Conservation (phyloP, 2,329 filamentous ascomycete genomes). For the Metarhizium guizhouense region DNA sequence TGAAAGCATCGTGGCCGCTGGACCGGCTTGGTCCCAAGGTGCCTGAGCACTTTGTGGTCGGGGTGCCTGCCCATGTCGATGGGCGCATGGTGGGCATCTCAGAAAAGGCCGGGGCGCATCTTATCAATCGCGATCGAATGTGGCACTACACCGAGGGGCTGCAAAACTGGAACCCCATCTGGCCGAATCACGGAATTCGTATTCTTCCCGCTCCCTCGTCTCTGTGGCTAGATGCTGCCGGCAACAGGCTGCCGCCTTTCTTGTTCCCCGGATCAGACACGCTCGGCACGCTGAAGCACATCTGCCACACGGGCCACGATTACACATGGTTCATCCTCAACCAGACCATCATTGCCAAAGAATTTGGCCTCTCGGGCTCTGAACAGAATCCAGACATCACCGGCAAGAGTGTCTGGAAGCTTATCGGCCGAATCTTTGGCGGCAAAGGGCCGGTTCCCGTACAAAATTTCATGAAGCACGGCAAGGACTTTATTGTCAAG, state of each 20-base stretch:
- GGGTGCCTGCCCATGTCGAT: constrained; percentile 56
- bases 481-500: constrained; percentile 50
- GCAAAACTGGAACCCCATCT: constrained; percentile 53
- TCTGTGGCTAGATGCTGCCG: constrained; percentile 53
- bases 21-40: constrained; percentile 47
- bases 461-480: constrained; percentile 49
- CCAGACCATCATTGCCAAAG: constrained; percentile 48
- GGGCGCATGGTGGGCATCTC: constrained; percentile 53
- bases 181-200: constrained; percentile 52
- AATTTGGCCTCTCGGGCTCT: constrained; percentile 53
- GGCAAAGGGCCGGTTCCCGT: constrained; percentile 44
- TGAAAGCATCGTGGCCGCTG: constrained; percentile 48
- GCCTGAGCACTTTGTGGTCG: constrained; percentile 47
- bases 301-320: constrained; percentile 51
- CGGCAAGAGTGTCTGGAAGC: constrained; percentile 44
- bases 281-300: constrained; percentile 47
- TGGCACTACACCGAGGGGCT: constrained; percentile 59
- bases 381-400: constrained; percentile 56
- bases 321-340: constrained; percentile 56
- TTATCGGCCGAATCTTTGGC: constrained; percentile 42
- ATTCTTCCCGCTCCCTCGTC: constrained; percentile 52
- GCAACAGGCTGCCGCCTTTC: constrained; percentile 46
- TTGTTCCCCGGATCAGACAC: constrained; percentile 51
- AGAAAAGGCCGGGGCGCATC: constrained; percentile 39
- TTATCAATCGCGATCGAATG: constrained; percentile 55